Conservation (phyloP, 1,139 yeast species). For the Lodderomyces pseudojiufengensis region DNA sequence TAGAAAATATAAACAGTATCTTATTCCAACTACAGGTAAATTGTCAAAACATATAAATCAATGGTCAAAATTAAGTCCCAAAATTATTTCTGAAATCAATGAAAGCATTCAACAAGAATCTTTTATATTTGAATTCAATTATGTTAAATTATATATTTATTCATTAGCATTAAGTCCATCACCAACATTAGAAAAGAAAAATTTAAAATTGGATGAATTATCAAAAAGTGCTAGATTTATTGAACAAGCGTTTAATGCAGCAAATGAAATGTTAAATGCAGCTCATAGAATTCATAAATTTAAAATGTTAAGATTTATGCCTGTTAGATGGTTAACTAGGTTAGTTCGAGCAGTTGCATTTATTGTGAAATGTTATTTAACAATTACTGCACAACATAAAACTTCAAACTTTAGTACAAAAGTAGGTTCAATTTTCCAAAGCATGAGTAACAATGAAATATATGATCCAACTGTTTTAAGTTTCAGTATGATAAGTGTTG, state of each 20-base stretch:
- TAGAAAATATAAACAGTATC: conserved; percentile 52
- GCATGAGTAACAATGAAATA: conserved; percentile 23
- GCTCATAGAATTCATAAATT: conserved; percentile 68
- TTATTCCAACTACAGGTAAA: conserved; percentile 42
- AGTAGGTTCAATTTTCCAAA: conserved; percentile 13
- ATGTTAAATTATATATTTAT: conserved; percentile 77
- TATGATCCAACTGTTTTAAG: conserved; percentile 53
- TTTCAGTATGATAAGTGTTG: conserved; percentile 62
- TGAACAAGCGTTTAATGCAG: conserved; percentile 79
- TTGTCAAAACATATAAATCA: conserved; percentile 22
- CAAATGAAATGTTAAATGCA: conserved; percentile 71
- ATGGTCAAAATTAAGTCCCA: conserved; percentile 36
- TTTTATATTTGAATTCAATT: conserved; percentile 75
- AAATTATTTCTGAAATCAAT: conserved; percentile 35
- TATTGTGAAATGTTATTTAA: conserved; percentile 76
- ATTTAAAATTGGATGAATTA: conserved; percentile 61
- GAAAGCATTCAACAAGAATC: conserved; percentile 61
- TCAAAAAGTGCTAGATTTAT: conserved; percentile 74
- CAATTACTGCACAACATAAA: conserved; percentile 50
- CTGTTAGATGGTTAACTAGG: conserved; percentile 86
- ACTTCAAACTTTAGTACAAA: conserved; percentile 14
- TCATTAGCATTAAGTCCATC: conserved; percentile 73
- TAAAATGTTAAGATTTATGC: conserved; percentile 69
- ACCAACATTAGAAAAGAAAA: conserved; percentile 14
- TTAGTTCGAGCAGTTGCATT: conserved; percentile 90